phyloP scores from a whole-genome alignment of 768 basidiomycete genomes.

The Mycena rosella region DNA sequence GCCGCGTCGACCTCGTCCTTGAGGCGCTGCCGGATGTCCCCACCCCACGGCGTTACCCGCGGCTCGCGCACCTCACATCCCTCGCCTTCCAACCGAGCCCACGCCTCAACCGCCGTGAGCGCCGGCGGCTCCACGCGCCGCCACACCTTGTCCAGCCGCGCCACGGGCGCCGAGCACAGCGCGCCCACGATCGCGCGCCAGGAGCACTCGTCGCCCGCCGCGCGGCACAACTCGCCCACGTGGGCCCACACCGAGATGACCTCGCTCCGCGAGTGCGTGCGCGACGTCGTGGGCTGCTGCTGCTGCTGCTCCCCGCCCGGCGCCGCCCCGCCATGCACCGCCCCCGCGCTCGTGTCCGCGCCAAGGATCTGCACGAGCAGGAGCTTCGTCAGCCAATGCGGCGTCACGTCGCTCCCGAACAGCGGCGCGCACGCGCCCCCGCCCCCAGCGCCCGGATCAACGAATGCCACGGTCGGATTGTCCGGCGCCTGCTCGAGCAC shows the following conservation, averaged over 20 bases:
- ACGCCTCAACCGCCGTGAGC: constrained; percentile 70
- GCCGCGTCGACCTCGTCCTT: constrained; percentile 63
- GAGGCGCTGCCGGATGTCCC: constrained; percentile 63
- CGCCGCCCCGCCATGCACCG: constrained; percentile 28
- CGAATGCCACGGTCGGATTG: constrained; percentile 62
- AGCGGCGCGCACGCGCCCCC: constrained; percentile 51
- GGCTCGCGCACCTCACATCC: constrained; percentile 57
- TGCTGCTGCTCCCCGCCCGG: constrained; percentile 2
- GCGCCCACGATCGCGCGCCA: constrained; percentile 83
- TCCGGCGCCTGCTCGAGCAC: constrained; percentile 65
- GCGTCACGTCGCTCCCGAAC: constrained; percentile 76
- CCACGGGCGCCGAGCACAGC: constrained; percentile 79
- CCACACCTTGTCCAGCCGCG: constrained; percentile 85
- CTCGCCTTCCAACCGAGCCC: constrained; percentile 65
- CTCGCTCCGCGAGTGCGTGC: constrained; percentile 79
- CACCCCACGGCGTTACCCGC: constrained; percentile 76
- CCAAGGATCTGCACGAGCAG: constrained; percentile 79
- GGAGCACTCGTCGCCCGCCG: constrained; percentile 82
- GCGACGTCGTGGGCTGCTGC: constrained; percentile 53
- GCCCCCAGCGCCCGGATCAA: constrained; percentile 50
- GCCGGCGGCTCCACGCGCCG: constrained; percentile 75
- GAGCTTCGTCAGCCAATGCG: constrained; percentile 86
- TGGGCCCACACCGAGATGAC: constrained; percentile 80
- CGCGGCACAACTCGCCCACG: constrained; percentile 79
- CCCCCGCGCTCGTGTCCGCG: constrained; percentile 60